phyloP scores from a whole-genome alignment of 805 yeast species.

The Wickerhamiella brachini region DNA sequence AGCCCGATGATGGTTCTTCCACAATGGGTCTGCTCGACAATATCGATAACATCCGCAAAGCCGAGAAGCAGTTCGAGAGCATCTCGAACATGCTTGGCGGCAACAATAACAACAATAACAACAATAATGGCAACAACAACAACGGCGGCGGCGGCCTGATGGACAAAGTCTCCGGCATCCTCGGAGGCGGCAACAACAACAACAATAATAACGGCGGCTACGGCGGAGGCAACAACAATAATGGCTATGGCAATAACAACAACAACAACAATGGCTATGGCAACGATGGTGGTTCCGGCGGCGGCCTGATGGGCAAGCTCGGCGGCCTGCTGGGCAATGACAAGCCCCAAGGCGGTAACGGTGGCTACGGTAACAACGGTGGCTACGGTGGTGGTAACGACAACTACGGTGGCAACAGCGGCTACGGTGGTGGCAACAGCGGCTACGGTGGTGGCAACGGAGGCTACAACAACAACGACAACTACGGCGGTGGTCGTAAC shows the following conservation, averaged over 20 bases:
- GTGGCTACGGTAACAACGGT: constrained; percentile 18
- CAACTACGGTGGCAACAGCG: neutral
- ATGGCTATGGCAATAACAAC: constrained; percentile 17
- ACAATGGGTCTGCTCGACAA: neutral
- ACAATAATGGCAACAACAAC: constrained; percentile 14
- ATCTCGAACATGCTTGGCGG: constrained; percentile 2
- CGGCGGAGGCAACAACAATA: constrained; percentile 5
- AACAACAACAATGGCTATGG: constrained; percentile 10
- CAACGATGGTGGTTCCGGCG: neutral
- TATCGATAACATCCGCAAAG: neutral
- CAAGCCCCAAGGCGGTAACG: constrained; percentile 13
- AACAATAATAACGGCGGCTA: constrained; percentile 9
- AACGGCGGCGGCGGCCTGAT: constrained; percentile 6
- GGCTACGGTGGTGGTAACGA: constrained; percentile 9
- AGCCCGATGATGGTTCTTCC: neutral
- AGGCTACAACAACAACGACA: neutral
- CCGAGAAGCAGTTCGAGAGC: neutral
- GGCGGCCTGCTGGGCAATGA: constrained; percentile 8
- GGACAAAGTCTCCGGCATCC: neutral
- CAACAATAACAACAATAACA: constrained; percentile 4
- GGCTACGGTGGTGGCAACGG: neutral
- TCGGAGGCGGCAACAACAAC: neutral
- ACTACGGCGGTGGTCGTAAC: neutral
- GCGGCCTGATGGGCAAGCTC: constrained; percentile 5
- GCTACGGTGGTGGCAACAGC: constrained; percentile 5